Conservation (phyloP, 305 asterid genomes). For the Plantago coronopus region DNA sequence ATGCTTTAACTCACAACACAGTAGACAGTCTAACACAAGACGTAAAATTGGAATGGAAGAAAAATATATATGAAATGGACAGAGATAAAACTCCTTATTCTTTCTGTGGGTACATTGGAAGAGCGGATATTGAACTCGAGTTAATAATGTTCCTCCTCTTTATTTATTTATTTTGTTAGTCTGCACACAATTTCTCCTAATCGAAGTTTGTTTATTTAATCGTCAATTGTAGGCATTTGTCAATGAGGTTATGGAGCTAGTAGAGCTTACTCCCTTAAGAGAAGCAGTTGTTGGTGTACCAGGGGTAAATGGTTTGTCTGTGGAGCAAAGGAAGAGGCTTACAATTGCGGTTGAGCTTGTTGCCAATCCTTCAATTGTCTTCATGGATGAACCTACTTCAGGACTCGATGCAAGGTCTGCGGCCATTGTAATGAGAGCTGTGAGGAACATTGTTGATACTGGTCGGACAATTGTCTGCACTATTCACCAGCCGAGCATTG, state of each 20-base stretch:
- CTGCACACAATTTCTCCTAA: background rate
- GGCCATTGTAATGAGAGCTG: slow-evolving; percentile 84
- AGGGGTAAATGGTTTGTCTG: slow-evolving; percentile 69
- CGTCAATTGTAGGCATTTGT: slow-evolving; percentile 53
- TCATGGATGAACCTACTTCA: slow-evolving; percentile 86
- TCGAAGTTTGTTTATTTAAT: background rate
- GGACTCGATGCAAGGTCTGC: slow-evolving; percentile 84
- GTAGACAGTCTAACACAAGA: too few relatives aligned
- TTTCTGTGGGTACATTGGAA: background rate
- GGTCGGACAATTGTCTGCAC: slow-evolving; percentile 83
- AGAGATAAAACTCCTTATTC: too few relatives aligned
- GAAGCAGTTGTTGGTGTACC: slow-evolving; percentile 72
- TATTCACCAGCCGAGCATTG: slow-evolving; percentile 81
- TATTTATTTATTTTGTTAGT: too few relatives aligned
- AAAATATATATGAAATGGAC: too few relatives aligned
- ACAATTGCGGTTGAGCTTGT: slow-evolving; percentile 77
- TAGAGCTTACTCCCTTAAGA: slow-evolving; percentile 52
- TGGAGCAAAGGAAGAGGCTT: slow-evolving; percentile 74
- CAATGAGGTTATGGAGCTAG: slow-evolving; percentile 69
- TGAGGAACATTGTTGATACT: slow-evolving; percentile 76
- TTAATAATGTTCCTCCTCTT: slow-evolving; percentile 11
- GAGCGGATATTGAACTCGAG: background rate
- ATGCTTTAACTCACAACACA: too few relatives aligned
- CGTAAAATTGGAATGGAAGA: too few relatives aligned
- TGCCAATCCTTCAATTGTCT: slow-evolving; percentile 79